Evolutionary conservation across 768 basidiomycete species (phyloP).

Genomic region (Punctularia strigosozonata): DNA sequence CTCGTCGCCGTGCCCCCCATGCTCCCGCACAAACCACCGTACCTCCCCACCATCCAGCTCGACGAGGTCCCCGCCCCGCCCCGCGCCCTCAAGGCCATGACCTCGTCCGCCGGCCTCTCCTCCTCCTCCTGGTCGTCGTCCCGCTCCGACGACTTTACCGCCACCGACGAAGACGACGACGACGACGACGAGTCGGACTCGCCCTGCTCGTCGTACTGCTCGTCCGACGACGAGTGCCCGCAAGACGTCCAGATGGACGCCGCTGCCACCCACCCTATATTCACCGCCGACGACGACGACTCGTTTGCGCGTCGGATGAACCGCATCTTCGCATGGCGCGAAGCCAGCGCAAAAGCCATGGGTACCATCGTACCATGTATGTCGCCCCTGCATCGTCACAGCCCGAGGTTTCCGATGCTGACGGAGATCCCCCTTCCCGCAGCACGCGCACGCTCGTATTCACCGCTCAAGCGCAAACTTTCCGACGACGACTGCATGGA

Average conservation of each 20-base stretch:
- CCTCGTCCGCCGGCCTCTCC: constrained; percentile 22
- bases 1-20: constrained; percentile 5
- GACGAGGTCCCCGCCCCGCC: constrained; percentile 52
- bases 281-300: constrained; percentile 26
- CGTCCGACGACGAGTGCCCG: constrained; percentile 34
- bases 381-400: constrained; percentile 9
- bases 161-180: constrained; percentile 16
- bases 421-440: constrained; percentile 5
- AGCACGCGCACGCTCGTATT: not conserved
- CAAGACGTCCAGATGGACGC: constrained; percentile 7
- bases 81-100: constrained; percentile 28
- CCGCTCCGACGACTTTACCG: constrained; percentile 22
- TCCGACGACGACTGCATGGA: not conserved
- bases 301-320: constrained; percentile 45
- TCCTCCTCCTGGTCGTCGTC: constrained; percentile 31
- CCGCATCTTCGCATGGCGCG: constrained; percentile 65
- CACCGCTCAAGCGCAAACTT: not conserved
- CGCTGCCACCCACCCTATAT: too few species aligned
- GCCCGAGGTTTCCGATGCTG: constrained; percentile 3
- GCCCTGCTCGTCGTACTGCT: constrained; percentile 60
- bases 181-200: constrained; percentile 27
- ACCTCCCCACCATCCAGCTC: constrained; percentile 50
- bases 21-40: constrained; percentile 12
- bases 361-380: constrained; percentile 28
- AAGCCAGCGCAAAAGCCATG: constrained; percentile 36